A percentile compares a stretch with the other conserved stretches of the same genome.
Conservation (phyloP, 2,329 filamentous ascomycete species). For the Fusarium ambrosium region DNA sequence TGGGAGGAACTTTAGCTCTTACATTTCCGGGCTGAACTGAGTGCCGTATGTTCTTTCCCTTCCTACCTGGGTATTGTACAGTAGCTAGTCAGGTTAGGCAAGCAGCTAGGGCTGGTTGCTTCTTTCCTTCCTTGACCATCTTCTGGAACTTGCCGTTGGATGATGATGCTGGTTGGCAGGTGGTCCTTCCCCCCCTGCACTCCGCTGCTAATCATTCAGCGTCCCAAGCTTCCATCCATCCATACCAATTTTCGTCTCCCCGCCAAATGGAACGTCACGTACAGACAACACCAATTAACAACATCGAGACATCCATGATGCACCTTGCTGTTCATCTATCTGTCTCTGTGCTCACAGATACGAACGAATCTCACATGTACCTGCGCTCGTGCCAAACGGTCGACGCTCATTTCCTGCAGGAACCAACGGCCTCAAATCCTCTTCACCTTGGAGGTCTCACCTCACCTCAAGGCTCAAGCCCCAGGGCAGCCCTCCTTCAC, state of each 20-base stretch:
- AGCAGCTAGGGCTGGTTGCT: background rate
- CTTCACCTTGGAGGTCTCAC: background rate
- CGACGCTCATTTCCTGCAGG: conserved; percentile 20
- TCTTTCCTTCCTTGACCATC: background rate
- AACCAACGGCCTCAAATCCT: conserved; percentile 15
- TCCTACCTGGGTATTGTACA: background rate
- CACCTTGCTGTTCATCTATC: conserved; percentile 1
- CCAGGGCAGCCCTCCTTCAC: conserved; percentile 12
- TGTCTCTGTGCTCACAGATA: background rate
- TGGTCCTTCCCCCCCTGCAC: conserved; percentile 1
- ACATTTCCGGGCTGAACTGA: background rate
- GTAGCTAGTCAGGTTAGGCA: background rate
- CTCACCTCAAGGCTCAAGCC: conserved; percentile 1
- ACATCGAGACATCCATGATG: background rate
- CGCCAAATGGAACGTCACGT: conserved; percentile 6
- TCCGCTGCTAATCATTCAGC: background rate
- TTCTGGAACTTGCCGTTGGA: conserved; percentile 1
- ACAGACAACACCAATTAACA: background rate
- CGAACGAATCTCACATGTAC: background rate
- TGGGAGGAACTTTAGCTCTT: conserved; percentile 1
- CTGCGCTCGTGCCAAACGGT: conserved; percentile 9
- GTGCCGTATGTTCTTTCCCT: background rate
- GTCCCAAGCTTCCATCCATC: background rate
- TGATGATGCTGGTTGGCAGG: conserved; percentile 12
- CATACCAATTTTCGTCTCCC: conserved; percentile 3